Base-by-base conservation (phyloP, 768 basidiomycete species). In the Fomitopsis serialis region DNA sequence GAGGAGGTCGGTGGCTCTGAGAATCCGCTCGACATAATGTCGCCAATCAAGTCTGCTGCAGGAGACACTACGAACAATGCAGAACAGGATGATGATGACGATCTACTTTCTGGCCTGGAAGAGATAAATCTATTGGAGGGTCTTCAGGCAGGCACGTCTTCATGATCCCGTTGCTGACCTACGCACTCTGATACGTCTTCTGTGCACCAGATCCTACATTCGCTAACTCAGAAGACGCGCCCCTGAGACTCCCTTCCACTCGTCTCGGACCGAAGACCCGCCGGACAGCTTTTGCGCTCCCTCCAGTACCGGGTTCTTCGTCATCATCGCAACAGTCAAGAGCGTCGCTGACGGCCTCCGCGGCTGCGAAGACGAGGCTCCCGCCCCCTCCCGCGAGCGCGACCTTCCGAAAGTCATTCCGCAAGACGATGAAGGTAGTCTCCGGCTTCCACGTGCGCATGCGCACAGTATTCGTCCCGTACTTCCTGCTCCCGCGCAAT, bases 401-500 rank as follows among this genome's bases (percentile, higher is more conserved):
- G 0, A 89, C 90, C 0, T 72, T 97, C 10, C 84, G 91, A 45
- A 94, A 93, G 66, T 91, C 92, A 1, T 94, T 84, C 67, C 80
- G 93, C 24, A 86, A 88, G 62, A 85, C 87, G 1, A 70, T 97
- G 17, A 76, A 78, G 43, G 87, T 89, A 0, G 83, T 87, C 3
- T 88, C 89, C 24, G 93, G 92, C 3, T 88, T 97, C 68, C 79
- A 84, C 21, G 88, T 97, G 23, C 84, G 92, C 32, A 96, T 96
- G 94, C 80, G 92, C n/a, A 94, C 92, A 0, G 87, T 93, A 5
- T 92, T 94, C 58, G 84, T 95, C 11, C 94, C 94, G 0, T 86
- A 91, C 59, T 80, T 94, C 21, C 74, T 92, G 43, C 70, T 92
- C 3, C 81, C 83, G 1, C 77, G 77, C 53, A 54, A 50, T 17